Base-by-base conservation (phyloP, 164 flowering plant species). In the Macadamia integrifolia region DNA sequence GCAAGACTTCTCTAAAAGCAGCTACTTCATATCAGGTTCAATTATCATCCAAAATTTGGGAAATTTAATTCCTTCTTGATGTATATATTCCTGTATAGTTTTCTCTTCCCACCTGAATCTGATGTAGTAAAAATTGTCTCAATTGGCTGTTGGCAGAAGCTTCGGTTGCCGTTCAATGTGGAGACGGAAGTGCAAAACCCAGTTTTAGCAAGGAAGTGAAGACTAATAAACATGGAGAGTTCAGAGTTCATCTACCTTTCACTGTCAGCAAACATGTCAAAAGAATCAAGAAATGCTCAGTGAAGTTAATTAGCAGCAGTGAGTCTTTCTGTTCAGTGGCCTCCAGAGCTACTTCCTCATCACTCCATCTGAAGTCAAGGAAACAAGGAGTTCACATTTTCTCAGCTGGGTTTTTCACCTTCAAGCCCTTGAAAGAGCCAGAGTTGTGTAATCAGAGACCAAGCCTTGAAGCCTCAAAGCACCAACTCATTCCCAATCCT, bases 11-110 rank as follows among this genome's bases (percentile, higher is more conserved):
- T 75, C 92, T 29, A 76, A 60, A 72, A 29, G 69, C 70, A 82
- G 82, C 77, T 88, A 85, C 82, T 87, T 87, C 81, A 84, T 93
- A 66, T 72, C 90, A 86, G 98, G 98, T 92, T 69, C 66, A 50
- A 65, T 61, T 50, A 53, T 29, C 44, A 15, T 17, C 18, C 12
- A 44, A 18, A 3, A 17, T 53, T 53, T 14, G 53, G 15, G 40
- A 2, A 49, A 49, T 14, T 14, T 23, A 23, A 23, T 23, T 49
- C 15, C 15, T 49, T 14, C 15, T 10, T 49, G 2, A 49, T 8
- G 5, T 49, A 8, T 49, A 49, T 49, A 49, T 49, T 23, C 15
- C 3, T 10, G 8, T 49, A 5, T 35, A 35, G 5, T 8, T 46
- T 46, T 46, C 50, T 11, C 50, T 46, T 43, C 9, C 12, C 13